phyloP scores from a whole-genome alignment of 2,329 filamentous ascomycete species.

The Coniella lustricola region DNA sequence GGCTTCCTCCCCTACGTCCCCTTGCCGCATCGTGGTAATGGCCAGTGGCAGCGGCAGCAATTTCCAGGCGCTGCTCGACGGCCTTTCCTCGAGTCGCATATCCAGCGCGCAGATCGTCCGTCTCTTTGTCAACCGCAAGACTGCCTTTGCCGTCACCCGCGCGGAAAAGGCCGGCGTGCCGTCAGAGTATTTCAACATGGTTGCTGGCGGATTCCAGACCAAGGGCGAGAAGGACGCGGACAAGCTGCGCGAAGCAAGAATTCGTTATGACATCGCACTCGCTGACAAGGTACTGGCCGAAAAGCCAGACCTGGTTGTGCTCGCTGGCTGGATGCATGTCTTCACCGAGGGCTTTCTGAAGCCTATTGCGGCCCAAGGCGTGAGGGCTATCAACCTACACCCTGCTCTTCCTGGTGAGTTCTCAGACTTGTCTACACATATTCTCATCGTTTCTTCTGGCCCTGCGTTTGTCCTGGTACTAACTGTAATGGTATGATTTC shows the following conservation, averaged over 20 bases:
- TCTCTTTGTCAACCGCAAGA: slow-evolving; percentile 42
- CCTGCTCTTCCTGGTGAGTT: slow-evolving; percentile 59
- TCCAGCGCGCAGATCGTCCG: slow-evolving; percentile 36
- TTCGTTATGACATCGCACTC: slow-evolving; percentile 68
- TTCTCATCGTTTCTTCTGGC: neutral
- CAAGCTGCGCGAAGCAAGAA: slow-evolving; percentile 49
- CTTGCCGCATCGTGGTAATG: slow-evolving; percentile 56
- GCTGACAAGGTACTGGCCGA: slow-evolving; percentile 58
- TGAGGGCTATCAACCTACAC: slow-evolving; percentile 77
- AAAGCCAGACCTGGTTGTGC: slow-evolving; percentile 67
- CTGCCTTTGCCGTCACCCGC: slow-evolving; percentile 36
- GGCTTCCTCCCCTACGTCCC: slow-evolving; percentile 5
- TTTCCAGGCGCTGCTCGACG: slow-evolving; percentile 64
- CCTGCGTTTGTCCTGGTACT: neutral
- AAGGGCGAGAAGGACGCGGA: slow-evolving; percentile 53
- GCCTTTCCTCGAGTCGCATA: slow-evolving; percentile 32
- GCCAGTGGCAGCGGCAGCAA: slow-evolving; percentile 71
- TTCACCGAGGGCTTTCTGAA: slow-evolving; percentile 63
- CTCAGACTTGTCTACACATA: neutral
- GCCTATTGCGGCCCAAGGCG: slow-evolving; percentile 53
- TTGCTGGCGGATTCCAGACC: slow-evolving; percentile 59
- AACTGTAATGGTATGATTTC: slow-evolving; percentile 2
- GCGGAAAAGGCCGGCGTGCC: slow-evolving; percentile 53
- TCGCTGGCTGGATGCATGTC: slow-evolving; percentile 85
- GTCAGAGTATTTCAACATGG: slow-evolving; percentile 73